These are phyloP conservation scores for Apiospora pterosperma DNA, from an alignment of 2,329 filamentous ascomycete species.

Conservation along the genomic window DNA sequence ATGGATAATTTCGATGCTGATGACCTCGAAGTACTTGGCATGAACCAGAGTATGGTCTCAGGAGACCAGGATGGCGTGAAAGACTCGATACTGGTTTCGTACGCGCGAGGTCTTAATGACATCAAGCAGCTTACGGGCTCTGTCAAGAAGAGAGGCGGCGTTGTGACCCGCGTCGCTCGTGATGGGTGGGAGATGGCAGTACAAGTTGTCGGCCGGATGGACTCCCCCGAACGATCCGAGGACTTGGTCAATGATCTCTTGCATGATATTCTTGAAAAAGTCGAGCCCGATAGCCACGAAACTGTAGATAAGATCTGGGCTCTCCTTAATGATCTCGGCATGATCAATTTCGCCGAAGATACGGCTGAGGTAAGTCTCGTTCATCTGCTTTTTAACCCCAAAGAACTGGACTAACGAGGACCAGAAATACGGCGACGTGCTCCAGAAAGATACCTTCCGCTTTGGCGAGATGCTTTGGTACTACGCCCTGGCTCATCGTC, in stretches of 20 bases:
- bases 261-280: constrained; percentile 55
- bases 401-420: constrained; percentile 19
- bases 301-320: constrained; percentile 80
- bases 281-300: constrained; percentile 62
- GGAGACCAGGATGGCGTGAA: constrained; percentile 65
- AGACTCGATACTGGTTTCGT: constrained; percentile 74
- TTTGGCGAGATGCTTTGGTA: constrained; percentile 89
- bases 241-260: constrained; percentile 73
- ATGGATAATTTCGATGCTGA: constrained; percentile 74
- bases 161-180: constrained; percentile 34
- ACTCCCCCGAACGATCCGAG: constrained; percentile 68
- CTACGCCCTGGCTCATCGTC: constrained; percentile 80
- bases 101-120: constrained; percentile 65
- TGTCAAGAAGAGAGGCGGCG: constrained; percentile 23
- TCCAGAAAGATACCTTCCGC: constrained; percentile 68
- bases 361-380: constrained; percentile 69
- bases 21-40: constrained; percentile 77
- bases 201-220: constrained; percentile 76
- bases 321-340: constrained; percentile 73
- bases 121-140: constrained; percentile 44
- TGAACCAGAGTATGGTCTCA: constrained; percentile 53
- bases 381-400: not conserved
- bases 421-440: constrained; percentile 78
- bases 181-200: constrained; percentile 92
- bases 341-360: constrained; percentile 74